phyloP scores from a whole-genome alignment of 2,329 filamentous ascomycete species.

The Paraconiothyrium brasiliense region DNA sequence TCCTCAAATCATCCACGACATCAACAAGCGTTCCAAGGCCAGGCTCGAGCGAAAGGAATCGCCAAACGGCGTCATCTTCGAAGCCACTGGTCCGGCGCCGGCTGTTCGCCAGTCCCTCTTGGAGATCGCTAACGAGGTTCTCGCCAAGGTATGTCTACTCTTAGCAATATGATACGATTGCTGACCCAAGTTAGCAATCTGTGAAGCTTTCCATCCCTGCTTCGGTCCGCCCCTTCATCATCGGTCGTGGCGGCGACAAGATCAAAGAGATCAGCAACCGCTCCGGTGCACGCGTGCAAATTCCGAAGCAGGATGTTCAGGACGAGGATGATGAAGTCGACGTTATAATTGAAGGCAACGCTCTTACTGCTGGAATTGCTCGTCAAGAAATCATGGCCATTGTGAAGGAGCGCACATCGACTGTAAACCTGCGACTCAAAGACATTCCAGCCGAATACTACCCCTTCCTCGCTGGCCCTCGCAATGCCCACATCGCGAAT shows the following conservation, averaged over 20 bases:
- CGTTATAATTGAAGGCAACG: constrained; percentile 89
- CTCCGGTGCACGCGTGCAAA: constrained; percentile 88
- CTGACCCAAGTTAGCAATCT: constrained; percentile 61
- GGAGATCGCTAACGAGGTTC: constrained; percentile 88
- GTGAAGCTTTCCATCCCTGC: constrained; percentile 82
- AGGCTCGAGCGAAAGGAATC: constrained; percentile 80
- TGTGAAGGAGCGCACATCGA: constrained; percentile 84
- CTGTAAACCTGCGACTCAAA: constrained; percentile 81
- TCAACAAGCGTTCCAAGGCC: constrained; percentile 91
- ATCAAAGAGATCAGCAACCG: constrained; percentile 91
- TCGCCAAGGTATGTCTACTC: constrained; percentile 72
- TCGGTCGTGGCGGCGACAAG: constrained; percentile 87
- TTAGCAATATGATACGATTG: background rate
- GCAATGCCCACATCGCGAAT: constrained; percentile 72
- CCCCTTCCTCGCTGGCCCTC: constrained; percentile 88
- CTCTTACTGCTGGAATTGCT: constrained; percentile 84
- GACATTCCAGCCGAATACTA: constrained; percentile 92
- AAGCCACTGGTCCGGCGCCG: constrained; percentile 84
- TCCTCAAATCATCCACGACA: constrained; percentile 84
- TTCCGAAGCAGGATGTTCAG: constrained; percentile 84
- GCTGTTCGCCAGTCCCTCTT: constrained; percentile 87
- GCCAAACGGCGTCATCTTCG: constrained; percentile 81
- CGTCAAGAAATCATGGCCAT: constrained; percentile 86
- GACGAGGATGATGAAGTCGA: constrained; percentile 81
- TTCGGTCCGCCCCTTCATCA: constrained; percentile 87